phyloP scores from a whole-genome alignment of 2,329 filamentous ascomycete genomes.

The Fusarium solani-melongenae region DNA sequence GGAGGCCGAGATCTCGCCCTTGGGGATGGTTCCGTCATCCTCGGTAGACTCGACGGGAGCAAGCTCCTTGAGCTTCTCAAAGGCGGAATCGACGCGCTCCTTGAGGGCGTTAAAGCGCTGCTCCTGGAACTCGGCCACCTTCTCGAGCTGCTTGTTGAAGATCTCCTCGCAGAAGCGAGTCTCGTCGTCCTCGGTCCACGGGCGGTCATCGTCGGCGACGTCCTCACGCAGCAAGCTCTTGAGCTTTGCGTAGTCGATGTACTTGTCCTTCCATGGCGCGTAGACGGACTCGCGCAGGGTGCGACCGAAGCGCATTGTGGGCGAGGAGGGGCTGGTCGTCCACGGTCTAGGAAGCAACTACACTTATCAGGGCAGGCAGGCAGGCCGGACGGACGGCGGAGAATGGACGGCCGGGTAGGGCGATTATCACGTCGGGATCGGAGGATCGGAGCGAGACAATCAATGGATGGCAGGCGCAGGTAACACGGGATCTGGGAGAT shows the following conservation, averaged over 20 bases:
- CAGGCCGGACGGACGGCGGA: neutral
- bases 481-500: conserved; percentile 2
- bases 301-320: conserved; percentile 88
- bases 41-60: conserved; percentile 59
- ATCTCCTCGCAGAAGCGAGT: conserved; percentile 94
- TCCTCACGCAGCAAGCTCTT: conserved; percentile 90
- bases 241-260: conserved; percentile 95
- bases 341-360: conserved; percentile 2
- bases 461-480: neutral
- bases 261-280: conserved; percentile 89
- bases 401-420: neutral
- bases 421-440: neutral
- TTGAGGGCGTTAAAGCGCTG: conserved; percentile 73
- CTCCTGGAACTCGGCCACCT: conserved; percentile 90
- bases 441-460: neutral
- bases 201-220: conserved; percentile 66
- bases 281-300: conserved; percentile 85
- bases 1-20: conserved; percentile 60
- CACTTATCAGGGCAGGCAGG: conserved; percentile 7
- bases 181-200: conserved; percentile 96
- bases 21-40: conserved; percentile 64
- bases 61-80: conserved; percentile 82
- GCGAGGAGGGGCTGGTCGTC: conserved; percentile 5
- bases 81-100: conserved; percentile 64
- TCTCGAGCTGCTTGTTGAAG: conserved; percentile 93